Evolutionary conservation across 2,329 filamentous ascomycete genomes (phyloP).

Genomic region (Cercospora sp.): DNA sequence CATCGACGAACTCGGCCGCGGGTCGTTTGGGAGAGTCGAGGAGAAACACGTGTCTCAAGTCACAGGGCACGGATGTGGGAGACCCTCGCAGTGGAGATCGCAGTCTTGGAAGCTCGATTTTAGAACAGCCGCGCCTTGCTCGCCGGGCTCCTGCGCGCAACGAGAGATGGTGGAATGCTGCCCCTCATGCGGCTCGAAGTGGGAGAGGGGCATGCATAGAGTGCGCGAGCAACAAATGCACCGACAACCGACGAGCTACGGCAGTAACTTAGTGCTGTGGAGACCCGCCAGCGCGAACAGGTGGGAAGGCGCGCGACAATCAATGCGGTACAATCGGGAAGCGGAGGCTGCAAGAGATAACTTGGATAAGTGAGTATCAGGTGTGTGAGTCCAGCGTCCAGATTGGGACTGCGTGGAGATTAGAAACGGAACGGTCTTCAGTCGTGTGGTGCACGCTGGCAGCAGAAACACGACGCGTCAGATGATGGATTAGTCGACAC

Average conservation of each 20-base stretch:
- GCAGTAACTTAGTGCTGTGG: neutral
- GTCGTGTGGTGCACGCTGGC: neutral
- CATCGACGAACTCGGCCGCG: neutral
- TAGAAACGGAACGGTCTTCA: neutral
- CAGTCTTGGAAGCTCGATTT: neutral
- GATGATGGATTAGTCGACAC: neutral
- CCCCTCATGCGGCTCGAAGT: neutral
- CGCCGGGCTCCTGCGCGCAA: neutral
- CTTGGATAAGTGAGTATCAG: neutral
- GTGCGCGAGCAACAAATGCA: neutral
- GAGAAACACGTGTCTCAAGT: conserved; percentile 1
- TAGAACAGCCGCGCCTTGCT: neutral
- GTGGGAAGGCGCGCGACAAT: neutral
- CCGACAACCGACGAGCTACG: neutral
- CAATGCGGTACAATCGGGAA: neutral
- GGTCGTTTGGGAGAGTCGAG: neutral
- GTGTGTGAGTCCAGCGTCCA: neutral
- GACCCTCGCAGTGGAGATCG: neutral
- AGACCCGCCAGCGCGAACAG: neutral
- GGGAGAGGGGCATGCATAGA: neutral
- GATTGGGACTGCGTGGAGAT: neutral
- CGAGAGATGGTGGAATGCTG: neutral
- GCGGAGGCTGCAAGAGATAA: neutral
- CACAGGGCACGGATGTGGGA: neutral
- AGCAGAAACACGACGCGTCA: conserved; percentile 7